Evolutionary conservation across 1,284 basidiomycete species (phyloP), one percentile per base, ranked within the genome.

Genomic region (Pseudozyma tsukubaensis): DNA sequence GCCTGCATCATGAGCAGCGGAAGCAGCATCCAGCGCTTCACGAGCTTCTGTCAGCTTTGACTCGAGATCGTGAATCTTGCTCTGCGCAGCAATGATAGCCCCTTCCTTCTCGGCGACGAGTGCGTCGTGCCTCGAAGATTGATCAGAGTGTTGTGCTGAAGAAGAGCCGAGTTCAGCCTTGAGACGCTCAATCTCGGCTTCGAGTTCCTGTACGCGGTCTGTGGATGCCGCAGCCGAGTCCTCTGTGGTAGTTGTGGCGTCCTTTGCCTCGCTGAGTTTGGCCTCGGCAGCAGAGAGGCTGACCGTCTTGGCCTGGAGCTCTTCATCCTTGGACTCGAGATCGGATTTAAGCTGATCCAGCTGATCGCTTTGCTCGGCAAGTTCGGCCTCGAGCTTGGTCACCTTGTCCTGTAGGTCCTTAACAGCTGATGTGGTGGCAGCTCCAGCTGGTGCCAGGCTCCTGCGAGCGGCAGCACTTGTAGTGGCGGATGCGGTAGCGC

Each of bases 251-350:
- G 50, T n/a, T 16, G 48, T 50, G 13, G 34, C 16, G 4, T 56
- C 62, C 24, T 66, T 57, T 0, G 55, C 50, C 32, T 54, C 59
- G 4, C 58, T 44, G 14, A 72, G 50, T 40, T 67, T 72, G 49
- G 77, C 77, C 16, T 77, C 75, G 48, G 72, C 75, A 4, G 64
- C 71, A 18, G 64, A 65, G n/a, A 78, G 62, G 19, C 65, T 69
- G 40, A 71, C 61, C 6, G 69, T 76, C 52, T 72, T 73, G 57
- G 65, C 61, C 50, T 76, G 73, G 19, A 78, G 70, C 56, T 74
- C 72, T 34, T 63, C 66, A 36, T 77, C 75, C 51, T 77, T 75
- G 45, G 65, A 50, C 50, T 77, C 75, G 40, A 77, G 72, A 10
- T 77, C 77, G 21, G 55, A 50, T 45, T 77, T 72, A 50, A 79